phyloP scores from a whole-genome alignment of 148 eudicot species.

The Selenicereus undatus region DNA sequence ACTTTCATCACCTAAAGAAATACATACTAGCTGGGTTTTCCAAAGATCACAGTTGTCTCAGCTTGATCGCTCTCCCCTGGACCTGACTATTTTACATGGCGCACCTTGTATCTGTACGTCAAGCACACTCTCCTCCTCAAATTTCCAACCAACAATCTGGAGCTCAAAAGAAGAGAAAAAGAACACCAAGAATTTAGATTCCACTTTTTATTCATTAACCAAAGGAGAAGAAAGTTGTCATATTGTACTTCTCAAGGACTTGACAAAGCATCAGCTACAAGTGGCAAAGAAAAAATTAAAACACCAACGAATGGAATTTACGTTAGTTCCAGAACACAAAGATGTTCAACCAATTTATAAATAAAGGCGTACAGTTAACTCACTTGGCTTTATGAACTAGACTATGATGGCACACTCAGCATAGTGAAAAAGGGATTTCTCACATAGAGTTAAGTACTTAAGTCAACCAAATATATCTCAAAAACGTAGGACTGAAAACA shows the following conservation, averaged over 20 bases:
- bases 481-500: neutral
- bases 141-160: neutral
- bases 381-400: neutral
- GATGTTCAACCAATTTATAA: neutral
- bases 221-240: too few species aligned
- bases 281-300: too few species aligned
- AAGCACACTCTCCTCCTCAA: neutral
- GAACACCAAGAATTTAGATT: neutral
- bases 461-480: neutral
- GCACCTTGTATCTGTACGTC: neutral
- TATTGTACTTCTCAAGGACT: too few species aligned
- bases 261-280: too few species aligned
- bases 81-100: neutral
- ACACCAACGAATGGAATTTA: too few species aligned
- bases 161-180: neutral
- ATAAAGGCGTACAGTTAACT: too few species aligned
- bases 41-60: neutral
- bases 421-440: neutral
- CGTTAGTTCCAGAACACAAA: neutral
- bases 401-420: neutral
- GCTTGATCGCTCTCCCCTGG: neutral
- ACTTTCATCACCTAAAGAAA: neutral
- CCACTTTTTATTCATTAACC: neutral
- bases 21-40: neutral
- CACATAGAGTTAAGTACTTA: neutral